Conservation (phyloP, 495 filamentous ascomycete species). For the Saxophila tyrrhenica region DNA sequence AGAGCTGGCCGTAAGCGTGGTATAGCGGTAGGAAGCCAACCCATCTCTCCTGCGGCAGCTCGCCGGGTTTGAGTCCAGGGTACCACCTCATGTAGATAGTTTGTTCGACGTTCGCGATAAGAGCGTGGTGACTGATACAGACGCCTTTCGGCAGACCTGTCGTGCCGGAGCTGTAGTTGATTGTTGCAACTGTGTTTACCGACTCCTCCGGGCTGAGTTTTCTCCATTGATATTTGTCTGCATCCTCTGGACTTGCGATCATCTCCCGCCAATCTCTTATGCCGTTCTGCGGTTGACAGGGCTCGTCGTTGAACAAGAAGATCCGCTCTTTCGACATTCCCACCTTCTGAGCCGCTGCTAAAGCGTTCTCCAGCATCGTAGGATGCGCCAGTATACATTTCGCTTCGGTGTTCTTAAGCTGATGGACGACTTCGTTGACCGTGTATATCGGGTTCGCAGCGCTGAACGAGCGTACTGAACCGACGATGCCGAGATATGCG, state of each 20-base stretch:
- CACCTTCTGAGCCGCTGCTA: conserved; percentile 34
- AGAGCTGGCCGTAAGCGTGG: conserved; percentile 31
- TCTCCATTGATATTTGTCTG: conserved; percentile 35
- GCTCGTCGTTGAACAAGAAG: conserved; percentile 40
- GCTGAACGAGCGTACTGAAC: conserved; percentile 32
- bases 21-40: conserved; percentile 29
- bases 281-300: conserved; percentile 22
- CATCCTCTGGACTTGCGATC: conserved; percentile 35
- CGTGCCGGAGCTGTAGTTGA: conserved; percentile 37
- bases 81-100: conserved; percentile 24
- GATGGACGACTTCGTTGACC: conserved; percentile 32
- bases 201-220: conserved; percentile 29
- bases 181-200: conserved; percentile 35
- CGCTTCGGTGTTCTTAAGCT: conserved; percentile 33
- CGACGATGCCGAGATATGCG: conserved; percentile 37
- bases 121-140: conserved; percentile 26
- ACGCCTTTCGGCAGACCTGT: conserved; percentile 31
- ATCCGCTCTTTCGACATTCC: conserved; percentile 32
- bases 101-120: conserved; percentile 28
- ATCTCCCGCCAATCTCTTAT: conserved; percentile 41
- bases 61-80: conserved; percentile 15
- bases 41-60: conserved; percentile 26
- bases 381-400: conserved; percentile 30
- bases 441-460: conserved; percentile 30
- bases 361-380: conserved; percentile 25